Evolutionary conservation across 208 protist genomes (phyloP), one percentile per base, ranked within the genome.

Genomic region (Strigomonas culicis): DNA sequence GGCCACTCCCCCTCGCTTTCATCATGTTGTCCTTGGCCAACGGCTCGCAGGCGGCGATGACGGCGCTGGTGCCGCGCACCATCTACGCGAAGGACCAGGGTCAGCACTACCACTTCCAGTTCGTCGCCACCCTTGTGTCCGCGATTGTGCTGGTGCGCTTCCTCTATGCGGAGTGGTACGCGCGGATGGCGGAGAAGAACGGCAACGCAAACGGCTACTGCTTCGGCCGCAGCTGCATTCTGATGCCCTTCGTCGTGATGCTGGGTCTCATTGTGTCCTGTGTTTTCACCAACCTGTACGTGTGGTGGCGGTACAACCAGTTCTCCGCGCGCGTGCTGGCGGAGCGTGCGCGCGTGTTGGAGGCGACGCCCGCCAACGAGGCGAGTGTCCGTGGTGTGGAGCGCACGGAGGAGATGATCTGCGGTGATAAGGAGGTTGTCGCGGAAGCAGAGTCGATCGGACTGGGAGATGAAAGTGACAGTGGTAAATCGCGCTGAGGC

Each of bases 61-160:
- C 53, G 7, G 47, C 86, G 19, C 69, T 92, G 46, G 77, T 88
- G 46, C 59, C 78, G 39, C 86, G 86, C 39, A 84, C 80, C 47
- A 81, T 89, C 49, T 92, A 78, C 75, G 77, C 75, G 22, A 79
- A 82, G 60, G 81, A 88, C 59, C 47, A 74, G 3, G 86, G 74
- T 30, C 86, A 86, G 79, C 82, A 87, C 70, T 92, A 88, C 69
- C 75, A 88, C 70, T 82, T 86, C 59, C 79, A 67, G 59, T 79
- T 77, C 36, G 59, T 75, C 2, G 66, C 75, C 17, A 60, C 51
- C 4, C 72, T 87, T 52, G 1, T 68, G 15, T 59, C 77, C 19
- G 68, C 70, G 10, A 56, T 91, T 24, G 53, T 84, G 25, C 71
- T 83, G 47, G 88, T 88, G 68, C 75, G 80, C 28, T 66, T 88